These are phyloP conservation scores for Cordyceps javanica DNA, from an alignment of 2,329 filamentous ascomycete species.

Conservation along the genomic window DNA sequence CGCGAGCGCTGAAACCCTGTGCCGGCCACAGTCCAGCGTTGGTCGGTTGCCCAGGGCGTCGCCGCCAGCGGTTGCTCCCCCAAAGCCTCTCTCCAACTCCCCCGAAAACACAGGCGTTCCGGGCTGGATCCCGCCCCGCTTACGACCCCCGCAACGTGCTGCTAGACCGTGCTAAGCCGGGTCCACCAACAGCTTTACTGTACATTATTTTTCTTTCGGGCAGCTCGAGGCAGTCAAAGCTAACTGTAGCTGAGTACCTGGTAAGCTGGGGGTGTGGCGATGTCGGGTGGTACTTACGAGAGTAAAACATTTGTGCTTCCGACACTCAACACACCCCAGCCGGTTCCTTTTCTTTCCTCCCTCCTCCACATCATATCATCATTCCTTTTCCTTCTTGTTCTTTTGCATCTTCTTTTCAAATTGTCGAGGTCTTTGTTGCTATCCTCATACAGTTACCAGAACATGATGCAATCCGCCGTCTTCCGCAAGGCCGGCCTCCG, in stretches of 20 bases:
- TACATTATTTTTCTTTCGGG: neutral
- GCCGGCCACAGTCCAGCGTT: neutral
- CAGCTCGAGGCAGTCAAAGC: no score
- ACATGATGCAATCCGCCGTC: conserved; percentile 29
- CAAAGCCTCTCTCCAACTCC: neutral
- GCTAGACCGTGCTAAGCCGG: conserved; percentile 8
- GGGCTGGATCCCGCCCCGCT: neutral
- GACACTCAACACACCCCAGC: neutral
- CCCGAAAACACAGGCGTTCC: conserved; percentile 1
- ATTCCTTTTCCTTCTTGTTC: no score
- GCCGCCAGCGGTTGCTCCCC: neutral
- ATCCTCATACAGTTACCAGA: neutral
- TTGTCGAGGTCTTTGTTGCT: conserved; percentile 14
- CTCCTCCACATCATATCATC: neutral
- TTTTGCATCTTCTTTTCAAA: conserved; percentile 14
- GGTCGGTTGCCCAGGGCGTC: no score
- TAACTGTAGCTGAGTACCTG: no score
- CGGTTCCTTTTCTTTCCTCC: neutral
- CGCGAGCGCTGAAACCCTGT: neutral
- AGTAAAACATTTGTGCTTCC: conserved; percentile 2
- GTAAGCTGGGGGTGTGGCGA: neutral
- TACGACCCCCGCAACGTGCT: neutral
- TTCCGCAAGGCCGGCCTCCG: conserved; percentile 28
- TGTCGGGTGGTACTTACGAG: conserved; percentile 7
- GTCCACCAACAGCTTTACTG: neutral